phyloP scores from a whole-genome alignment of 1,284 basidiomycete genomes.

The Pseudozyma tsukubaensis region DNA sequence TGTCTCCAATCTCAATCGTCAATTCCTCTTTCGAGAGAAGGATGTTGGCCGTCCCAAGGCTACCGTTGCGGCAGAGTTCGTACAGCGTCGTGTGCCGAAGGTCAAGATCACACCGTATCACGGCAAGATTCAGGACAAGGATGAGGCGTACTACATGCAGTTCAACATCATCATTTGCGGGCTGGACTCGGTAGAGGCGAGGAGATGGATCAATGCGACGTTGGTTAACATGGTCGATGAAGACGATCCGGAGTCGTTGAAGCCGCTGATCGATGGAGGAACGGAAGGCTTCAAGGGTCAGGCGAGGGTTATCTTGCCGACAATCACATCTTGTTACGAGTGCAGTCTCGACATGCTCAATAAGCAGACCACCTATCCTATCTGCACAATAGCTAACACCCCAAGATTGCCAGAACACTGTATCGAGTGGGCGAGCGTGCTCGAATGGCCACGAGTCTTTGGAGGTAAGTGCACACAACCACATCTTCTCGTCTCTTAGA shows the following conservation, averaged over 20 bases:
- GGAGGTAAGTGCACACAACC: slow-evolving; percentile 57
- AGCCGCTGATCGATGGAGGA: slow-evolving; percentile 98
- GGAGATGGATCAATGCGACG: slow-evolving; percentile 98
- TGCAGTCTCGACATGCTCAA: slow-evolving; percentile 98
- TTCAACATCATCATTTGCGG: slow-evolving; percentile 98
- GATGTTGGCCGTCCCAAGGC: slow-evolving; percentile 97
- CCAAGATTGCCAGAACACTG: slow-evolving; percentile 98
- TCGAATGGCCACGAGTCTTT: slow-evolving; percentile 94
- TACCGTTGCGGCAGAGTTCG: slow-evolving; percentile 82
- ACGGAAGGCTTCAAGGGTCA: slow-evolving; percentile 99
- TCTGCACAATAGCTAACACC: slow-evolving; percentile 99
- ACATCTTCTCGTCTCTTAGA: too few species aligned
- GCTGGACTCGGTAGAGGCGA: slow-evolving; percentile 85
- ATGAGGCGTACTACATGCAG: slow-evolving; percentile 92
- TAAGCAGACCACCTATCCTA: slow-evolving; percentile 95
- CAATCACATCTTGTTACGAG: slow-evolving; percentile 95
- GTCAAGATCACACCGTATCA: slow-evolving; percentile 95
- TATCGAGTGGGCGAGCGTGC: slow-evolving; percentile 99
- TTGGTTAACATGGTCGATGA: slow-evolving; percentile 86
- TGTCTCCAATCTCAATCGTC: slow-evolving; percentile 96
- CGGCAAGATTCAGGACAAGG: slow-evolving; percentile 98
- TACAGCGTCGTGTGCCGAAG: slow-evolving; percentile 91
- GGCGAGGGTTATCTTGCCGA: slow-evolving; percentile 94
- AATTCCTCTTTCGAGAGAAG: slow-evolving; percentile 91
- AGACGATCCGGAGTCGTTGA: slow-evolving; percentile 89